Percentiles rank a stretch among this genome's conserved stretches.
phyloP scores from a whole-genome alignment of 1,284 basidiomycete species.

The Malassezia vespertilionis region DNA sequence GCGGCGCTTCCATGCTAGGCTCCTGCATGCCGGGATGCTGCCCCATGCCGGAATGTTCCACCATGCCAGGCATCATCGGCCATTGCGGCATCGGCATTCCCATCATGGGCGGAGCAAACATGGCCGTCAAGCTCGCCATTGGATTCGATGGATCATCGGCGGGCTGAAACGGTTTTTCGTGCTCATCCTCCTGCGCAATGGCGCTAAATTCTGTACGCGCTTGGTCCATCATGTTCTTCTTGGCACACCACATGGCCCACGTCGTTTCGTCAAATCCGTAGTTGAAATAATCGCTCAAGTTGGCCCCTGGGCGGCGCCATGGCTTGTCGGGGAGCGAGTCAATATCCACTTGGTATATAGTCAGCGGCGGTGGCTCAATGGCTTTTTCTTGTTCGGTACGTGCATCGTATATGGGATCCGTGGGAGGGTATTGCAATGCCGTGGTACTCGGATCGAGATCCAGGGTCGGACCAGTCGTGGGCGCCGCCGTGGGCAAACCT shows the following conservation, averaged over 20 bases:
- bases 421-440: constrained; percentile 37
- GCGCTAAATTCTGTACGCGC: constrained; percentile 54
- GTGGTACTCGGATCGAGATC: constrained; percentile 25
- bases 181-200: background rate
- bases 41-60: too few relatives aligned
- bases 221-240: constrained; percentile 68
- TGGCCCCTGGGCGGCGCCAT: constrained; percentile 83
- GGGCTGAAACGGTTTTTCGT: constrained; percentile 19
- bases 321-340: constrained; percentile 65
- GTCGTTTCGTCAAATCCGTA: constrained; percentile 96
- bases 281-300: constrained; percentile 97
- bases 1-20: too few relatives aligned
- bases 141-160: constrained; percentile 24
- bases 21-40: too few relatives aligned
- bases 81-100: constrained; percentile 30
- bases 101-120: constrained; percentile 28
- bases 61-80: constrained; percentile 39
- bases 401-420: constrained; percentile 37
- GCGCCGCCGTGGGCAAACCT: constrained; percentile 37
- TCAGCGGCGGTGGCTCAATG: constrained; percentile 60
- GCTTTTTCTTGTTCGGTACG: constrained; percentile 41
- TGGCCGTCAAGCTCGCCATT: constrained; percentile 29
- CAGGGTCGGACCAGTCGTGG: constrained; percentile 28
- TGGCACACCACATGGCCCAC: constrained; percentile 82
- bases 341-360: constrained; percentile 80